These are phyloP conservation scores for Albugo candida DNA, from an alignment of 352 stramenopile species.

Conservation along the genomic window DNA sequence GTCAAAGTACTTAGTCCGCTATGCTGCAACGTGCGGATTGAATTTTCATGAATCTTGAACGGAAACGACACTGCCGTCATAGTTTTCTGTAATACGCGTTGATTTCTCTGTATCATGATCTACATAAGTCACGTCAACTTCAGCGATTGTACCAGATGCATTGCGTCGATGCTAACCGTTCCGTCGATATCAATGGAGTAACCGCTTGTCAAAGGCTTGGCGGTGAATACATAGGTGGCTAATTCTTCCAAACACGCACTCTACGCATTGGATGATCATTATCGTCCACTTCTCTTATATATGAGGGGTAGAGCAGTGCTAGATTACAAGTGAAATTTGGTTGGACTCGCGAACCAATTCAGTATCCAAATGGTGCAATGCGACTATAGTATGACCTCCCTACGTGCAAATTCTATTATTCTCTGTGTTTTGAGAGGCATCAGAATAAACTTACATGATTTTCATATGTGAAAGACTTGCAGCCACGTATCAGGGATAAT, in stretches of 20 bases:
- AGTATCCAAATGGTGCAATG: slow-evolving; percentile 34
- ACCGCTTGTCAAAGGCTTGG: slow-evolving; percentile 31
- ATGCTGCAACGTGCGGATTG: too few relatives aligned
- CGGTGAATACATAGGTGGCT: slow-evolving; percentile 25
- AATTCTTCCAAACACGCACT: slow-evolving; percentile 28
- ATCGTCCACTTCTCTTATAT: not conserved
- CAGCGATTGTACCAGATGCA: too few relatives aligned
- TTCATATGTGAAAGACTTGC: slow-evolving; percentile 18
- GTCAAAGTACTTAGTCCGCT: too few relatives aligned
- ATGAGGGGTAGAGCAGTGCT: too few relatives aligned
- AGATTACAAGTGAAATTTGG: too few relatives aligned
- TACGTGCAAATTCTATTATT: not conserved
- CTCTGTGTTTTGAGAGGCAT: not conserved
- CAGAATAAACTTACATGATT: not conserved
- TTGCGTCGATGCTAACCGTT: slow-evolving; percentile 14
- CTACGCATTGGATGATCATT: slow-evolving; percentile 9
- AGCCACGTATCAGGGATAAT: slow-evolving; percentile 39
- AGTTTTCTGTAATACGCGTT: too few relatives aligned
- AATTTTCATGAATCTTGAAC: not conserved
- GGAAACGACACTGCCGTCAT: not conserved
- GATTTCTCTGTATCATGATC: too few relatives aligned
- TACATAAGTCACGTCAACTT: too few relatives aligned
- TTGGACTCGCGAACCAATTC: slow-evolving; percentile 5
- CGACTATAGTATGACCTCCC: slow-evolving; percentile 23
- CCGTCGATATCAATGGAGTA: slow-evolving; percentile 65